Conservation (phyloP, 371 early-diverging fungal genomes). For the Blastocladiella emersonii region DNA sequence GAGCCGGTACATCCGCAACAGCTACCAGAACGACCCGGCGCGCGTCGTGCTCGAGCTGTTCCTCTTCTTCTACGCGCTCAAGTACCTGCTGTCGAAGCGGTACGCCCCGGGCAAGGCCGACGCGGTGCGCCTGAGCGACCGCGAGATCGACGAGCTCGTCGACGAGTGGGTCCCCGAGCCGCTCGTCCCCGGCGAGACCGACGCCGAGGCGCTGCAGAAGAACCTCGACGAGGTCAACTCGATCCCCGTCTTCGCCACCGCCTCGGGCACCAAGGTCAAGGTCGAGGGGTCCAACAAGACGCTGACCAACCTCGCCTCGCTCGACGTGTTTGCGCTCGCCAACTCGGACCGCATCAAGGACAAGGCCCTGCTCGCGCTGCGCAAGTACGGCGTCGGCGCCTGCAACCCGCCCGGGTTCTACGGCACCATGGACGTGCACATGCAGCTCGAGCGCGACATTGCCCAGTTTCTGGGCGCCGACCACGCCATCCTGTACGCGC, state of each 20-base stretch:
- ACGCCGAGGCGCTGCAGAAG: slow-evolving; percentile 22
- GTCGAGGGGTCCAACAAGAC: slow-evolving; percentile 27
- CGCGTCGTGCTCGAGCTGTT: slow-evolving; percentile 75
- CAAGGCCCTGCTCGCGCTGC: slow-evolving; percentile 74
- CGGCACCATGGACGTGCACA: slow-evolving; percentile 96
- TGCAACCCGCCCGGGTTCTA: slow-evolving; percentile 99
- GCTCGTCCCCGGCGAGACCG: slow-evolving; percentile 62
- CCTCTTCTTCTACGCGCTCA: slow-evolving; percentile 73
- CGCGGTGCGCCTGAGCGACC: slow-evolving; percentile 67
- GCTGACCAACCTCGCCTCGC: slow-evolving; percentile 68
- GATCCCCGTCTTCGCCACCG: slow-evolving; percentile 45
- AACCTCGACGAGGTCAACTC: slow-evolving; percentile 47
- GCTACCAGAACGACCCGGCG: slow-evolving; percentile 93
- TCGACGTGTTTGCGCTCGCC: slow-evolving; percentile 75
- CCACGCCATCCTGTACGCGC: slow-evolving; percentile 93
- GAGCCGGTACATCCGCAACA: slow-evolving; percentile 69
- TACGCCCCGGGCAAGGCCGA: slow-evolving; percentile 47
- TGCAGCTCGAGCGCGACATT: slow-evolving; percentile 85
- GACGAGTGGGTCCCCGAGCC: slow-evolving; percentile 96
- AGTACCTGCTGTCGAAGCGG: slow-evolving; percentile 73
- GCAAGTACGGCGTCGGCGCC: slow-evolving; percentile 96
- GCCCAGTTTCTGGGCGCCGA: slow-evolving; percentile 81
- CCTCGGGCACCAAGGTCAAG: slow-evolving; percentile 41
- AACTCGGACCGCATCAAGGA: slow-evolving; percentile 62
- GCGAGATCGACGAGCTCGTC: slow-evolving; percentile 88